These are phyloP conservation scores for Psilocybe azurescens DNA, from an alignment of 768 basidiomycete genomes.

Conservation along the genomic window DNA sequence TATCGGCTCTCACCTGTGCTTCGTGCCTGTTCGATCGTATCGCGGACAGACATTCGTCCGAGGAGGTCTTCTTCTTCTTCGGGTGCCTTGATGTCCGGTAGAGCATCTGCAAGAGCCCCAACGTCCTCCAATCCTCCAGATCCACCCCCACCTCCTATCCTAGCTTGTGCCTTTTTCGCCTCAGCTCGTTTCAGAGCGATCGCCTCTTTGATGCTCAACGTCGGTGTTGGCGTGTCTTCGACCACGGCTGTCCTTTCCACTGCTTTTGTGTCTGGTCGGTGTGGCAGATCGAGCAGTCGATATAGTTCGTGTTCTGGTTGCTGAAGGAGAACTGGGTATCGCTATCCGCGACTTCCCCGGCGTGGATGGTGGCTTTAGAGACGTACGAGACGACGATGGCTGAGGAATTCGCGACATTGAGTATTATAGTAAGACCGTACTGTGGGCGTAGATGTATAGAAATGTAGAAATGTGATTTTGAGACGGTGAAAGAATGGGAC, in stretches of 20 bases:
- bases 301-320: conserved; percentile 26
- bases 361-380: conserved; percentile 33
- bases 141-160: conserved; percentile 24
- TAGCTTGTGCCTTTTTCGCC: conserved; percentile 63
- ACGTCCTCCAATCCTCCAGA: conserved; percentile 45
- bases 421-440: background rate
- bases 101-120: conserved; percentile 37
- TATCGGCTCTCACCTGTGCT: conserved; percentile 66
- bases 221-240: conserved; percentile 25
- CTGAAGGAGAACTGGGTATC: conserved; percentile 11
- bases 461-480: too few species aligned
- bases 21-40: conserved; percentile 79
- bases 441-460: background rate
- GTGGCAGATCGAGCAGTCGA: conserved; percentile 29
- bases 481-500: too few species aligned
- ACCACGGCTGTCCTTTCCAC: conserved; percentile 10
- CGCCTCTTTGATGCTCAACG: conserved; percentile 69
- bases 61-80: conserved; percentile 58
- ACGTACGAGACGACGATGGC: conserved; percentile 33
- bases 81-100: conserved; percentile 37
- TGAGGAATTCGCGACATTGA: conserved; percentile 42
- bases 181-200: conserved; percentile 83
- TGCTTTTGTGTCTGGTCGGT: conserved; percentile 14
- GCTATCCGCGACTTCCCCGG: conserved; percentile 28
- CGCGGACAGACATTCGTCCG: conserved; percentile 70